Base-by-base conservation (phyloP, 108 stramenopile species). In the Cyclotella baltica region DNA sequence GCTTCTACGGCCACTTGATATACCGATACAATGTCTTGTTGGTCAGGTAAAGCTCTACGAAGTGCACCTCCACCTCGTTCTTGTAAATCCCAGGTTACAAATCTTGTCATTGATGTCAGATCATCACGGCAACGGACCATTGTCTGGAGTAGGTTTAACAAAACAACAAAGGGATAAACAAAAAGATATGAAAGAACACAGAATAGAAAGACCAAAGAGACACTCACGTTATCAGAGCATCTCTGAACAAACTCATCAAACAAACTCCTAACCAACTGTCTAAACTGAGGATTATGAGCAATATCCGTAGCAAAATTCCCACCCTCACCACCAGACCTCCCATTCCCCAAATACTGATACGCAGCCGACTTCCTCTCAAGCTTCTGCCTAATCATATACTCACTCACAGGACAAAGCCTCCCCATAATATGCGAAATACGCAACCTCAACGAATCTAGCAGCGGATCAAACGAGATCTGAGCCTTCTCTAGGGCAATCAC, bases 51-150 rank as follows among this genome's bases (percentile, higher is more conserved):
- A 4, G 93, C 89, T 40, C 93, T 81, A 23, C 78, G 86, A 48
- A 96, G 89, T 35, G 93, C 92, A 50, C 93, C 92, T 43, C 89
- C 81, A 59, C 89, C 86, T 37, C 93, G 72, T 61, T 96, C 93
- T 83, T 94, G 88, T 46, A 97, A 84, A 80, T 97, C 94, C 95
- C 95, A 97, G n/a, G 97, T 97, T 22, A 97, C 95, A 63, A 92
- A 97, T 74, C 91, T 80, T 20, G 97, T 97, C 61, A 96, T 84
- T 27, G 95, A 91, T 47, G 83, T 89, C 46, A 97, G 72, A 79
- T 97, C 97, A 75, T 97, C 95, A 33, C 83, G 84, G 77, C 95
- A 97, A 46, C 91, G 73, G 51, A 67, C 18, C 80, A 91, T 86
- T 13, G 85, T 86, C 85, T 88, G 67, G 4, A 58, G 9, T 37